Conservation (phyloP, 2,329 filamentous ascomycete genomes). For the Kalaharituber pfeilii region DNA sequence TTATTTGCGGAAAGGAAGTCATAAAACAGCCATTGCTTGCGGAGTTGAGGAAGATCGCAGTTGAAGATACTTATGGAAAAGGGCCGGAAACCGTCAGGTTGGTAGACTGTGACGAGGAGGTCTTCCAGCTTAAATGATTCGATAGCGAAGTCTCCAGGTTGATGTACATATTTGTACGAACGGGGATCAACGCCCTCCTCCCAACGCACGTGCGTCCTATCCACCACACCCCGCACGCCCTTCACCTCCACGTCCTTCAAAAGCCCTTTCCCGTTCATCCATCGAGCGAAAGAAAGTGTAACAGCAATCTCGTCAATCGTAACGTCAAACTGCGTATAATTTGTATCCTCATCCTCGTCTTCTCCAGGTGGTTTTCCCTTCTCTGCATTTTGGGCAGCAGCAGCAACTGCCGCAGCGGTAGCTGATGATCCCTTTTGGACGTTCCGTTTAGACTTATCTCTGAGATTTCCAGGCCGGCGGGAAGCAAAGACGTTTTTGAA, state of each 20-base stretch:
- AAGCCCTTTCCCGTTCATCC: constrained; percentile 93
- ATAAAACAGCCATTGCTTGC: constrained; percentile 96
- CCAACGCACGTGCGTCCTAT: constrained; percentile 69
- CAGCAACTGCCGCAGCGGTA: constrained; percentile 68
- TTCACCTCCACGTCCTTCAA: constrained; percentile 86
- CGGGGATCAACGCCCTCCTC: constrained; percentile 58
- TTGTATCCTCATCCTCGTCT: constrained; percentile 61
- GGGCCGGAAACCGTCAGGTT: constrained; percentile 78
- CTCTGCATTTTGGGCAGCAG: constrained; percentile 39
- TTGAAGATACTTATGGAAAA: constrained; percentile 92
- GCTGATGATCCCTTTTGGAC: constrained; percentile 84
- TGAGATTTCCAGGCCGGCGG: constrained; percentile 61
- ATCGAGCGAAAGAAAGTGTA: constrained; percentile 91
- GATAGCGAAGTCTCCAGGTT: constrained; percentile 88
- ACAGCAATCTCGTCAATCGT: constrained; percentile 93
- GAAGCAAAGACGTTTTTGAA: constrained; percentile 96
- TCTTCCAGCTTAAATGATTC: constrained; percentile 95
- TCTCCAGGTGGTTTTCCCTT: constrained; percentile 23
- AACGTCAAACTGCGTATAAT: constrained; percentile 94
- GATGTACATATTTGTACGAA: constrained; percentile 71
- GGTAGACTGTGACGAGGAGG: constrained; percentile 75
- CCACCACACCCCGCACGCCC: constrained; percentile 79
- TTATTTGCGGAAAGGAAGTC: constrained; percentile 90
- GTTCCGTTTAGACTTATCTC: constrained; percentile 38
- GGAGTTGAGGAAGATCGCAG: constrained; percentile 76